A percentile compares a stretch with the other conserved stretches of the same genome.
Evolutionary conservation across 108 stramenopile species (phyloP).

Genomic region (Pseudonitzschia multistriata): DNA sequence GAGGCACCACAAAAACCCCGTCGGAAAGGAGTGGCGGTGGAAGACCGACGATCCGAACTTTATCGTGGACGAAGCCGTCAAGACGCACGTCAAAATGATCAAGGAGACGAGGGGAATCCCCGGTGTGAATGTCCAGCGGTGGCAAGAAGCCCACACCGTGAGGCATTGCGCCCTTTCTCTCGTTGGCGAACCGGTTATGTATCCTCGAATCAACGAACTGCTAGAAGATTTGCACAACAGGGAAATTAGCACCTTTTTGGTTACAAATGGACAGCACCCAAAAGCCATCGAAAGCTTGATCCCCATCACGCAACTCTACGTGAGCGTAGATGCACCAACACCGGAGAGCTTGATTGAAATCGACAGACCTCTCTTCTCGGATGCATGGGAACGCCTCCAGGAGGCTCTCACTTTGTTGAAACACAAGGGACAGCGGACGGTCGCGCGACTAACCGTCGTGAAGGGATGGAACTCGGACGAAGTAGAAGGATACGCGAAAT

Average conservation of each 20-base stretch:
- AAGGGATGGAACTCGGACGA: constrained; percentile 96
- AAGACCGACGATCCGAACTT: constrained; percentile 89
- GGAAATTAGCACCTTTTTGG: constrained; percentile 90
- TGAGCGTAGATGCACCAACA: constrained; percentile 92
- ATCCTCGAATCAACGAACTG: constrained; percentile 92
- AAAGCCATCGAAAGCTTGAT: constrained; percentile 79
- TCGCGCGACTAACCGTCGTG: constrained; percentile 94
- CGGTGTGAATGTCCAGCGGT: constrained; percentile 90
- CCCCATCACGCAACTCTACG: constrained; percentile 95
- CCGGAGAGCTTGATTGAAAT: constrained; percentile 88
- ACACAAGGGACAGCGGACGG: constrained; percentile 91
- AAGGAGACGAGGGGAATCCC: constrained; percentile 93
- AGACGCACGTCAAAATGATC: constrained; percentile 86
- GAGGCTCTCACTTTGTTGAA: constrained; percentile 69
- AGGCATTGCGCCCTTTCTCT: constrained; percentile 86
- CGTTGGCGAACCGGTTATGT: constrained; percentile 96
- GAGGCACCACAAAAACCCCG: constrained; percentile 98
- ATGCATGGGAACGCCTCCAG: constrained; percentile 94
- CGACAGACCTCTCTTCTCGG: constrained; percentile 91
- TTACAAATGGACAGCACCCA: constrained; percentile 97
- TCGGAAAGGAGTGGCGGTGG: constrained; percentile 97
- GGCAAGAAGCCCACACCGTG: constrained; percentile 89
- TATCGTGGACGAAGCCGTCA: constrained; percentile 90
- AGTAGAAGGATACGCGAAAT: constrained; percentile 84
- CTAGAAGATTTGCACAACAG: constrained; percentile 84